These are phyloP conservation scores for Babesia bovis DNA, from an alignment of 169 alveolate genomes.

Conservation along the genomic window DNA sequence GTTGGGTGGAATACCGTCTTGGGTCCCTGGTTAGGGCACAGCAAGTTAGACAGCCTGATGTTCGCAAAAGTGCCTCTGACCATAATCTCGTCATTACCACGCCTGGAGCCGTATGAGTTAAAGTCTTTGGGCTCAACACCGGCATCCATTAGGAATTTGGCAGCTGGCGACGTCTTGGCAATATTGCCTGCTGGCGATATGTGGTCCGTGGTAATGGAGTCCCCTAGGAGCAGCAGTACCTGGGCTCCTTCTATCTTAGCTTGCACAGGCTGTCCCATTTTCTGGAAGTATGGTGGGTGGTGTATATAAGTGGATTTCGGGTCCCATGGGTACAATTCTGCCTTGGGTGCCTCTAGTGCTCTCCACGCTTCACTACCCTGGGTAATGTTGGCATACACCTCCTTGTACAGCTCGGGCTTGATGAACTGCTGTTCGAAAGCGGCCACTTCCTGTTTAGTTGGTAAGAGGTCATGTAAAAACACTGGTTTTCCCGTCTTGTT, in stretches of 20 bases:
- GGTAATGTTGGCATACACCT: conserved; percentile 86
- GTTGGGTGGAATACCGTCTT: conserved; percentile 89
- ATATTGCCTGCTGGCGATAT: conserved; percentile 98
- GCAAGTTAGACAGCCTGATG: conserved; percentile 90
- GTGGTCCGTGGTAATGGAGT: conserved; percentile 96
- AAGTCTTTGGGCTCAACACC: conserved; percentile 89
- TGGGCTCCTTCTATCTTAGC: conserved; percentile 68
- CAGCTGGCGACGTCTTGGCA: conserved; percentile 93
- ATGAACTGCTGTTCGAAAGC: conserved; percentile 77
- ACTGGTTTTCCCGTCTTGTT: conserved; percentile 85
- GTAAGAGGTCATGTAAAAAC: conserved; percentile 91
- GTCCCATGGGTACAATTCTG: conserved; percentile 90
- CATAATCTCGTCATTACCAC: conserved; percentile 97
- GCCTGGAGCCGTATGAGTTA: conserved; percentile 95
- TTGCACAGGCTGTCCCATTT: conserved; percentile 65
- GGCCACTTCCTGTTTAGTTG: conserved; percentile 84
- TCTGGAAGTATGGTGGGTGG: conserved; percentile 92
- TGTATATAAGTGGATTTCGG: conserved; percentile 91
- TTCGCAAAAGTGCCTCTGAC: conserved; percentile 96
- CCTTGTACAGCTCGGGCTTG: conserved; percentile 90
- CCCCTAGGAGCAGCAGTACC: conserved; percentile 86
- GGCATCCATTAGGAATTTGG: conserved; percentile 80
- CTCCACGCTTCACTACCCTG: conserved; percentile 92
- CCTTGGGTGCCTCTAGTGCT: conserved; percentile 83
- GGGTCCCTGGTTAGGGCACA: conserved; percentile 91